These are phyloP conservation scores for Erodium chrysanthum DNA, from an alignment of 441 rosid genomes.

Conservation along the genomic window DNA sequence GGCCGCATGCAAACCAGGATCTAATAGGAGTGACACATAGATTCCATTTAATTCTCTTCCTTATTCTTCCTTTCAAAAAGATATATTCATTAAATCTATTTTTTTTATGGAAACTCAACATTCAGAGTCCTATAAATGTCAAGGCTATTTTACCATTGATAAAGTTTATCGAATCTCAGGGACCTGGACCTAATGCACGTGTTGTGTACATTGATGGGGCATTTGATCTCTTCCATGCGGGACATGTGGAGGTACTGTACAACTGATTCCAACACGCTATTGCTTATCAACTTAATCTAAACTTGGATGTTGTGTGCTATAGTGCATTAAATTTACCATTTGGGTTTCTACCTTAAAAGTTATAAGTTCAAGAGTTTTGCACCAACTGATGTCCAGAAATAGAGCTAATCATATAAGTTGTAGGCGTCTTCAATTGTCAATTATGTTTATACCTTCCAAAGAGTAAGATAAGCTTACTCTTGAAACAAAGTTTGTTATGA, in stretches of 20 bases:
- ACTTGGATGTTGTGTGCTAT: not conserved
- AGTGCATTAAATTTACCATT: no score
- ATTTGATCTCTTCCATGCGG: constrained; percentile 55
- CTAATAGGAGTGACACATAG: not conserved
- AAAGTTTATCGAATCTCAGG: constrained; percentile 31
- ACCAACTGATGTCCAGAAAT: no score
- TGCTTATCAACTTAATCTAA: not conserved
- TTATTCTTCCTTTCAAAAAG: not conserved
- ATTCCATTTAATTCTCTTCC: not conserved
- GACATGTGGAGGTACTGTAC: constrained; percentile 91
- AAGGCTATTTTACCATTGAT: not conserved
- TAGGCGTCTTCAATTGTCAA: no score
- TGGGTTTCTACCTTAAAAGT: no score
- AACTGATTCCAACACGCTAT: not conserved
- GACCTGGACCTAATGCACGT: constrained; percentile 73
- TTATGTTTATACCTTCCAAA: no score
- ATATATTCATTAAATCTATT: no score
- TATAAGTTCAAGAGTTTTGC: no score
- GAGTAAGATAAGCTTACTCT: no score
- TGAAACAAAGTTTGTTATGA: no score
- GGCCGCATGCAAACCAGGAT: not conserved
- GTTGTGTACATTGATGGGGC: constrained; percentile 52
- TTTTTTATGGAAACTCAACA: not conserved
- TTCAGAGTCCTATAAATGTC: not conserved
- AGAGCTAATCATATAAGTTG: no score